Evolutionary conservation across 495 filamentous ascomycete species (phyloP).

Genomic region (Penicillium lagena): DNA sequence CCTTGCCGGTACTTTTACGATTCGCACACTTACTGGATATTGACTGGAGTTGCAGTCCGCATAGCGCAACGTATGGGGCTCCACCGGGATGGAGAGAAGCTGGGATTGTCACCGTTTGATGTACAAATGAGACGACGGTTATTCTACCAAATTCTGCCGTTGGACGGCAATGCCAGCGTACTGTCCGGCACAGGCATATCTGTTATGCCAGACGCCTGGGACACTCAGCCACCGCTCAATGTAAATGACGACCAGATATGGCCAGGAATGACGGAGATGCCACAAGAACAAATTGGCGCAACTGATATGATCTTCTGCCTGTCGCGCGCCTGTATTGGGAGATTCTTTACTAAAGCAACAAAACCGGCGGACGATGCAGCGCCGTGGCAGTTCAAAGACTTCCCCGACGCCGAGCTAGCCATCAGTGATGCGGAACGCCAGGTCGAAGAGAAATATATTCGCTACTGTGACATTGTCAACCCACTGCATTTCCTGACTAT

Average conservation of each 20-base stretch:
- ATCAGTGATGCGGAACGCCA: conserved; percentile 20
- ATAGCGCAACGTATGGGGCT: conserved; percentile 45
- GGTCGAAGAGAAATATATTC: conserved; percentile 39
- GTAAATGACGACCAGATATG: conserved; percentile 52
- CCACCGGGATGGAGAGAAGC: conserved; percentile 37
- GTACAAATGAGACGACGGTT: conserved; percentile 41
- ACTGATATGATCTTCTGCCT: conserved; percentile 79
- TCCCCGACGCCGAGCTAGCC: conserved; percentile 34
- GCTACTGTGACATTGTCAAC: conserved; percentile 51
- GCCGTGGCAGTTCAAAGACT: conserved; percentile 9
- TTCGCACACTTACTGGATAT: conserved; percentile 27
- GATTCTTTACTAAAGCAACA: conserved; percentile 4
- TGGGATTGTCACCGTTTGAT: conserved; percentile 40
- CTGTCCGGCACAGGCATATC: conserved; percentile 17
- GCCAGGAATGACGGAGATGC: conserved; percentile 18
- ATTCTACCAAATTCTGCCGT: conserved; percentile 38
- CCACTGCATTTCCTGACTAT: conserved; percentile 59
- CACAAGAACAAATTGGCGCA: conserved; percentile 42
- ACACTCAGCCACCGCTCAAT: conserved; percentile 39
- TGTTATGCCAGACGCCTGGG: conserved; percentile 13
- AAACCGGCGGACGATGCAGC: conserved; percentile 1
- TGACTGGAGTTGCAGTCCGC: conserved; percentile 38
- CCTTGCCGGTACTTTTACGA: conserved; percentile 26
- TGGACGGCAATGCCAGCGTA: conserved; percentile 30
- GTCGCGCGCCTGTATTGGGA: conserved; percentile 45